These are phyloP conservation scores for Calonectria pteridis DNA, from an alignment of 2,329 filamentous ascomycete species.

Conservation along the genomic window DNA sequence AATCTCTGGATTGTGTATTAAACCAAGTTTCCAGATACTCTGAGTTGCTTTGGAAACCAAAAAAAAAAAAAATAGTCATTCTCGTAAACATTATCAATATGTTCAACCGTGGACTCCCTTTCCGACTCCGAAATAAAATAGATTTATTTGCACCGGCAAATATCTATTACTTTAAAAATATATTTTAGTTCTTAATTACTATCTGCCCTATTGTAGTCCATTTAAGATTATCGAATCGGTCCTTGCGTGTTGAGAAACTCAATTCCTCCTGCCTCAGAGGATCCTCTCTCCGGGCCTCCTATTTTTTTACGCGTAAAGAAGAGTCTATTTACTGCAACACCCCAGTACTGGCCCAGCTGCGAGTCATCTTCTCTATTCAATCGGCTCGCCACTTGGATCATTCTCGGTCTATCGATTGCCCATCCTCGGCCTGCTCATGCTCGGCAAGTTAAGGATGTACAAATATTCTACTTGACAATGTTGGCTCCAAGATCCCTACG, in stretches of 20 bases:
- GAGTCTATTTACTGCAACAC: not conserved
- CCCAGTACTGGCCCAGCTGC: not conserved
- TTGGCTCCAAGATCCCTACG: not conserved
- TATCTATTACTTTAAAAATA: not conserved
- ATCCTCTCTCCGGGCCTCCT: not conserved
- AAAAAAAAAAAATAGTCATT: not conserved
- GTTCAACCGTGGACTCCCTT: not conserved
- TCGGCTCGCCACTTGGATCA: not conserved
- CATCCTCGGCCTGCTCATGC: not conserved
- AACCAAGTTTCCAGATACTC: not conserved
- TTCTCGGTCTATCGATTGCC: not conserved
- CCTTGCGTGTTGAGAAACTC: not conserved
- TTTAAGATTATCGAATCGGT: not conserved
- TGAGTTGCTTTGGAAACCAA: not conserved
- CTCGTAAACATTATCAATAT: not conserved
- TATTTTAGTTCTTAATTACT: not conserved
- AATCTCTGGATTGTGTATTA: too few species aligned
- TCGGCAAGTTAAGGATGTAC: not conserved
- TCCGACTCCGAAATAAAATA: not conserved
- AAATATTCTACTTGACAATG: not conserved
- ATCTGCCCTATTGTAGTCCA: not conserved
- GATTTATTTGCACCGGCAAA: not conserved
- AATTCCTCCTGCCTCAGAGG: not conserved
- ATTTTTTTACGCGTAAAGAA: not conserved
- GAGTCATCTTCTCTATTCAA: not conserved